Evolutionary conservation across 179 eudicot genomes (phyloP), one percentile per base, ranked within the genome.

Genomic region (Sideroxylon spinosum): DNA sequence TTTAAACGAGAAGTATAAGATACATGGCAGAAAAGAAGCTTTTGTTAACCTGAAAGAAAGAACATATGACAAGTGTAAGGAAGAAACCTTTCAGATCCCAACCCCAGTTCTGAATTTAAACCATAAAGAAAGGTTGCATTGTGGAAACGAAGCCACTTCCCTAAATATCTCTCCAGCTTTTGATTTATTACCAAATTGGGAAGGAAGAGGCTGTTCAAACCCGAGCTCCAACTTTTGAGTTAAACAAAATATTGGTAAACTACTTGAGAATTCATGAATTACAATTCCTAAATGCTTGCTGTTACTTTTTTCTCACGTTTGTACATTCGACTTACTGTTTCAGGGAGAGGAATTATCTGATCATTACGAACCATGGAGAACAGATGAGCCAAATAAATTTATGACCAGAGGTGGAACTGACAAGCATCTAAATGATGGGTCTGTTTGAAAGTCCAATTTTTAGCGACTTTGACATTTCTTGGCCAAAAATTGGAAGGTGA

Each of bases 171-270:
- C 28, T 68, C 74, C 49, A 13, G 52, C 62, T 19, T 56, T 81
- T 28, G 83, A 88, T 81, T 77, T 86, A 69, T 84, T 84, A 86
- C 76, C 80, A 66, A 82, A 78, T 55, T 20, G 84, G 77, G 52
- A 81, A 68, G 79, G 83, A 82, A 70, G 73, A 76, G 49, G 69
- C 79, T n/a, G 68, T 37, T 73, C 79, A 65, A 29, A 73, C 32
- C 57, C 76, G 85, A 71, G 85, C 89, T 79, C 91, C 87, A 6
- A 67, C 72, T 60, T 86, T 88, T 32, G 91, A 88, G 84, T 80
- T 88, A 57, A 88, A 88, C 81, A 82, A 86, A 68, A 82, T 82
- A 49, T 83, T 82, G 82, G 91, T 88, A 84, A 75, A 7, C 20
- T 70, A 56, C n/a, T 79, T 14, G 78, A 32, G 7, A 64, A 76